A percentile compares a stretch with the other conserved stretches of the same genome.
phyloP scores from a whole-genome alignment of 1,284 basidiomycete genomes.

The Hemileia vastatrix region DNA sequence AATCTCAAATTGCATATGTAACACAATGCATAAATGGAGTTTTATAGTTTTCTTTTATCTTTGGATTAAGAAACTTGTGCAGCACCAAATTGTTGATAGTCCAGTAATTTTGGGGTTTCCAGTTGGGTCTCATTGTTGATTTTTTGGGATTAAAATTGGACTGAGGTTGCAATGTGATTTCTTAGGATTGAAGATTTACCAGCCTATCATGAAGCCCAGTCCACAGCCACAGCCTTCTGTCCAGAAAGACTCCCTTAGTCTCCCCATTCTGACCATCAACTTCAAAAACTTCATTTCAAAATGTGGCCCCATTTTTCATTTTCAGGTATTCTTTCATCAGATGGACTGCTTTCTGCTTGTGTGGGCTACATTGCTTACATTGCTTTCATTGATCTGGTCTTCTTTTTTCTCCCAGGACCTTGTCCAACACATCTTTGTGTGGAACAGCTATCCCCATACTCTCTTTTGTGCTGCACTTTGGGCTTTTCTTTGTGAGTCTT shows the following conservation, averaged over 20 bases:
- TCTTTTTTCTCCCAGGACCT: not conserved
- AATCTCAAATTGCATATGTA: too few species aligned
- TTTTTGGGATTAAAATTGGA: too few species aligned
- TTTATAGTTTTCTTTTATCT: too few species aligned
- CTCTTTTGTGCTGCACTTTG: constrained; percentile 9
- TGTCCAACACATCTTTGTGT: constrained; percentile 5
- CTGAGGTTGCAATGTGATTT: too few species aligned
- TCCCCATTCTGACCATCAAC: constrained; percentile 12
- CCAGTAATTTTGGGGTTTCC: too few species aligned
- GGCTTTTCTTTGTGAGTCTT: constrained; percentile 16
- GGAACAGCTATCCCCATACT: constrained; percentile 6
- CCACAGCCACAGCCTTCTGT: too few species aligned
- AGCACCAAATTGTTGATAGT: too few species aligned
- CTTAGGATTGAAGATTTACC: too few species aligned
- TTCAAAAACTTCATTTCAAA: constrained; percentile 21
- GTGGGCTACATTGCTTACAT: not conserved
- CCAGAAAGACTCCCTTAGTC: constrained; percentile 18
- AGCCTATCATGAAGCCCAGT: too few species aligned
- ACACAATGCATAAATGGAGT: too few species aligned
- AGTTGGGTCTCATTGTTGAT: too few species aligned
- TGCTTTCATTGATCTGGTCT: not conserved
- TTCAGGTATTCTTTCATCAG: not conserved
- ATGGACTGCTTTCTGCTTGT: not conserved
- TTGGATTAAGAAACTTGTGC: too few species aligned
- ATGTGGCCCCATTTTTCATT: constrained; percentile 12